These are phyloP conservation scores for Dryas octopetala DNA, from an alignment of 306 rosid species.

Conservation along the genomic window DNA sequence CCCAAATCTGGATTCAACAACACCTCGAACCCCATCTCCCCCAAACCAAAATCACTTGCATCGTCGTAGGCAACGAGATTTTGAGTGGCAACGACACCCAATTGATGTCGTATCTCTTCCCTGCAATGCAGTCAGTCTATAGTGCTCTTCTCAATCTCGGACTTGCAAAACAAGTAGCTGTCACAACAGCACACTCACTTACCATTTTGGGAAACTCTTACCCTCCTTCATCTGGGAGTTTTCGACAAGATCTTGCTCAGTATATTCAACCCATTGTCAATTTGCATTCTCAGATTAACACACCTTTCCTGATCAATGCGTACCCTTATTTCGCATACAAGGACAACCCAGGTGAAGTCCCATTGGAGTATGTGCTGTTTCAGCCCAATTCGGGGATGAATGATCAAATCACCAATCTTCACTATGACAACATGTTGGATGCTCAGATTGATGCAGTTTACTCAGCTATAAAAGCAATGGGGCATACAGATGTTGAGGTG, in stretches of 20 bases:
- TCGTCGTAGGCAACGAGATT: conserved; percentile 75
- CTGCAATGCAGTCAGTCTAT: conserved; percentile 71
- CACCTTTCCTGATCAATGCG: conserved; percentile 73
- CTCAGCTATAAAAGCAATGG: conserved; percentile 66
- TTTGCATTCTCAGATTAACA: conserved; percentile 53
- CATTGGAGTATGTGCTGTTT: conserved; percentile 60
- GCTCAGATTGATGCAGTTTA: conserved; percentile 91
- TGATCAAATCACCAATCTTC: conserved; percentile 64
- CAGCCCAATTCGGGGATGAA: conserved; percentile 67
- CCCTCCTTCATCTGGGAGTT: conserved; percentile 75
- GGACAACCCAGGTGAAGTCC: conserved; percentile 50
- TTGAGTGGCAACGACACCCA: conserved; percentile 45
- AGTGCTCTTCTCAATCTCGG: conserved; percentile 58
- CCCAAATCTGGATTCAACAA: conserved; percentile 67
- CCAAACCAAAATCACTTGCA: conserved; percentile 60
- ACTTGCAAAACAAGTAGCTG: conserved; percentile 47
- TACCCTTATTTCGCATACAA: conserved; percentile 86
- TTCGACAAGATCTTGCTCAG: conserved; percentile 46
- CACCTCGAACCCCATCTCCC: conserved; percentile 56
- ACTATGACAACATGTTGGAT: conserved; percentile 82
- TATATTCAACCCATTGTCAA: conserved; percentile 57
- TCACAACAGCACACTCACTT: conserved; percentile 74
- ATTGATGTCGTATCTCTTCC: conserved; percentile 46
- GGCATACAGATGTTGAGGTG: conserved; percentile 61
- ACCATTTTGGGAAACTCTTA: conserved; percentile 45